Evolutionary conservation across 192 early-diverging fungal species (phyloP).

Genomic region (Chytriomyces sp.): DNA sequence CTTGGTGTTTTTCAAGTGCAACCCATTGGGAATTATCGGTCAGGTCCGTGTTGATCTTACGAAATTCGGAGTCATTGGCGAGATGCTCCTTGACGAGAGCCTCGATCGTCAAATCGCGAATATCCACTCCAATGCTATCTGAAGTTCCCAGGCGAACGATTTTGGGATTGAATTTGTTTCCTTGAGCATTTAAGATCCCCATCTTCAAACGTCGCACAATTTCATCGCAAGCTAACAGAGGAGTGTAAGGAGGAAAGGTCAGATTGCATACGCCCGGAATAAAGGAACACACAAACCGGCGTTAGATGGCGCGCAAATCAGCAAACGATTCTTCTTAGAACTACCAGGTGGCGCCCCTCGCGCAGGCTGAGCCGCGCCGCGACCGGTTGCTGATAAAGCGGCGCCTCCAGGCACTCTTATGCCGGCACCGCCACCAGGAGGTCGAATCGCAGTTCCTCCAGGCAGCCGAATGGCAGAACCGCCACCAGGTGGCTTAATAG

Average conservation of each 20-base stretch:
- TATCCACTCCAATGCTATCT: constrained; percentile 71
- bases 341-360: constrained; percentile 4
- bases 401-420: constrained; percentile 13
- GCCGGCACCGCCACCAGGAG: not conserved
- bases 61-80: constrained; percentile 21
- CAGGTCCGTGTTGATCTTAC: constrained; percentile 37
- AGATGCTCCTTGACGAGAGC: constrained; percentile 34
- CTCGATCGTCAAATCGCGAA: constrained; percentile 64
- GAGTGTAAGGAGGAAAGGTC: not conserved
- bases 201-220: constrained; percentile 82
- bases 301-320: constrained; percentile 95
- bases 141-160: constrained; percentile 83
- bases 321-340: constrained; percentile 58
- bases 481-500: constrained; percentile 10
- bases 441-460: constrained; percentile 11
- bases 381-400: not conserved
- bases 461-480: constrained; percentile 27
- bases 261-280: not conserved
- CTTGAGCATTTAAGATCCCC: constrained; percentile 67
- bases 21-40: constrained; percentile 42
- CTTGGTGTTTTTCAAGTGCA: constrained; percentile 38
- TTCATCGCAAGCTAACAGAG: constrained; percentile 75
- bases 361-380: not conserved
- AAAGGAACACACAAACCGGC: constrained; percentile 51
- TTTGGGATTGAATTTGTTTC: constrained; percentile 61